phyloP scores from a whole-genome alignment of 805 yeast species.

The Yamadazyma scolyti region DNA sequence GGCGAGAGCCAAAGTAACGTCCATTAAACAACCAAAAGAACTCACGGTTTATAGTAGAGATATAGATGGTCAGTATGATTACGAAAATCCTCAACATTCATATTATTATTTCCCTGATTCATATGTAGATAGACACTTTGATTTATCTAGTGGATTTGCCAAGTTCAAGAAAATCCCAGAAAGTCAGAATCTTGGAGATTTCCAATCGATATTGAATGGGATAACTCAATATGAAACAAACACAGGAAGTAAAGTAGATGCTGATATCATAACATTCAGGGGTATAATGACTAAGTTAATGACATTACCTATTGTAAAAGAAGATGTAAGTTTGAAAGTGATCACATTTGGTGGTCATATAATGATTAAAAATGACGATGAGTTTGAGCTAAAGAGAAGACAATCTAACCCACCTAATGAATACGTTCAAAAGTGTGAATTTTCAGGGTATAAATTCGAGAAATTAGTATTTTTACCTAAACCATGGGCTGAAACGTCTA shows the following conservation, averaged over 20 bases:
- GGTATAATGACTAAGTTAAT: conserved; percentile 78
- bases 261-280: conserved; percentile 77
- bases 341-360: conserved; percentile 73
- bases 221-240: conserved; percentile 53
- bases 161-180: conserved; percentile 57
- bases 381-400: conserved; percentile 28
- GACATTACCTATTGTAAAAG: conserved; percentile 57
- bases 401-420: conserved; percentile 19
- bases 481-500: conserved; percentile 68
- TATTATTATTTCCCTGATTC: conserved; percentile 82
- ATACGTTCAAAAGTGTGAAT: conserved; percentile 42
- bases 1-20: conserved; percentile 57
- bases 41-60: conserved; percentile 63
- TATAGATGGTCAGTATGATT: conserved; percentile 40
- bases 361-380: conserved; percentile 54
- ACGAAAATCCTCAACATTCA: conserved; percentile 43
- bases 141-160: conserved; percentile 61
- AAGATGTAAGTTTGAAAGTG: conserved; percentile 59
- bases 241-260: conserved; percentile 41
- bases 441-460: conserved; percentile 85
- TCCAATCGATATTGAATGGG: conserved; percentile 56
- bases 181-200: conserved; percentile 48
- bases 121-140: conserved; percentile 53
- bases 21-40: conserved; percentile 85
- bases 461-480: conserved; percentile 65